Evolutionary conservation across 2,329 filamentous ascomycete genomes (phyloP).

Genomic region (Aspergillus aculeatinus): DNA sequence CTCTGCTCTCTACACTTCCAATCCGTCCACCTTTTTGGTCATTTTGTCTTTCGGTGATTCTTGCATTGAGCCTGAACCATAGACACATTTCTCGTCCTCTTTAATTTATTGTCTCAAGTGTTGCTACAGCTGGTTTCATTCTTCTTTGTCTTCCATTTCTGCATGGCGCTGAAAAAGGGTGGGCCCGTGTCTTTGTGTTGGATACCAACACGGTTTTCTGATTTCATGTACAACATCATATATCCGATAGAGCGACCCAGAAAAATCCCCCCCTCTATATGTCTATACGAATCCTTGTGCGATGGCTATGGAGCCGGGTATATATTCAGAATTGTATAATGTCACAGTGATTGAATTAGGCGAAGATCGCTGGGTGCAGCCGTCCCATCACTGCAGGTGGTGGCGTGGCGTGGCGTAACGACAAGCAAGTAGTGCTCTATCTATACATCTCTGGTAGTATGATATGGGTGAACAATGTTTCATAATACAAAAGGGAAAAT

Average conservation of each 20-base stretch:
- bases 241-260: not conserved
- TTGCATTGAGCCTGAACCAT: slow-evolving; percentile 14
- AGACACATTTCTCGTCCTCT: slow-evolving; percentile 12
- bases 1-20: slow-evolving; percentile 10
- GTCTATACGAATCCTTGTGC: not conserved
- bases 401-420: no score
- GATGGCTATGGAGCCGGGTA: not conserved
- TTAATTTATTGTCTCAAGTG: not conserved
- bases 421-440: no score
- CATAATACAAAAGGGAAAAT: no score
- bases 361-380: no score
- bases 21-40: not conserved
- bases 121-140: not conserved
- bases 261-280: not conserved
- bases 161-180: not conserved
- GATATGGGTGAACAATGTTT: no score
- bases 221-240: not conserved
- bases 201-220: not conserved
- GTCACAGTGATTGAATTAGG: not conserved
- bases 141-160: not conserved
- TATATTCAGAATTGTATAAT: not conserved
- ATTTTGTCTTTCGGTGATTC: slow-evolving; percentile 18
- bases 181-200: not conserved
- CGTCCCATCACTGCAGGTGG: no score
- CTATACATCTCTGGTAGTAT: no score